These are phyloP conservation scores for Globisporangium nagaii DNA, from an alignment of 352 stramenopile genomes.

Conservation along the genomic window DNA sequence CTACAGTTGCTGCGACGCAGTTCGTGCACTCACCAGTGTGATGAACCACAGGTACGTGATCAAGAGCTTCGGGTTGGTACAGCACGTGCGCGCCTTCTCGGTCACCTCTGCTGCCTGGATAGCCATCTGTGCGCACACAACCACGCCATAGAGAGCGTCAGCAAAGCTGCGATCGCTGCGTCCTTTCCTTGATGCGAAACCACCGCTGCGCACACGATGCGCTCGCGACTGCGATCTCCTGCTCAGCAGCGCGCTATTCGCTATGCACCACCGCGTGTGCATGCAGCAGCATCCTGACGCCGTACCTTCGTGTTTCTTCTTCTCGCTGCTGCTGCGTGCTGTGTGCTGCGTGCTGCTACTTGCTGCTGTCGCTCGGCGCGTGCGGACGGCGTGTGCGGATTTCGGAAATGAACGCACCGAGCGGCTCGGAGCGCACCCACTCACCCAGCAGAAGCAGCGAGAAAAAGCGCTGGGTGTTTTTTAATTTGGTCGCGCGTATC, in stretches of 20 bases:
- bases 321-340: neutral
- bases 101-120: constrained; percentile 45
- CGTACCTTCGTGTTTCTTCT: neutral
- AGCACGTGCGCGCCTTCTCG: constrained; percentile 65
- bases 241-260: too few species aligned
- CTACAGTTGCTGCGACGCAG: constrained; percentile 68
- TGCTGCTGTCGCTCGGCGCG: neutral
- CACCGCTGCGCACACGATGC: too few species aligned
- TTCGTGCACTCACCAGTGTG: constrained; percentile 43
- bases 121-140: constrained; percentile 28
- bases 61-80: constrained; percentile 73
- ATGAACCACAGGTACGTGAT: constrained; percentile 86
- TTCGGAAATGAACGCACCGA: constrained; percentile 6
- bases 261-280: too few species aligned
- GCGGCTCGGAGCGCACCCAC: neutral
- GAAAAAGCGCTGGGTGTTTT: neutral
- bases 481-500: too few species aligned
- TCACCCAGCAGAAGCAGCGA: too few species aligned
- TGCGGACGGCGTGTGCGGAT: constrained; percentile 1
- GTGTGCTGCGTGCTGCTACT: neutral
- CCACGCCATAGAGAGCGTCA: neutral
- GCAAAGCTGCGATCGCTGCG: too few species aligned
- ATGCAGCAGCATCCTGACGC: too few species aligned
- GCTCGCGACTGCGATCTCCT: too few species aligned
- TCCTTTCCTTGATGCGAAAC: too few species aligned